Evolutionary conservation across 2,329 filamentous ascomycete species (phyloP).

Genomic region (Hymenoscyphus repandus): DNA sequence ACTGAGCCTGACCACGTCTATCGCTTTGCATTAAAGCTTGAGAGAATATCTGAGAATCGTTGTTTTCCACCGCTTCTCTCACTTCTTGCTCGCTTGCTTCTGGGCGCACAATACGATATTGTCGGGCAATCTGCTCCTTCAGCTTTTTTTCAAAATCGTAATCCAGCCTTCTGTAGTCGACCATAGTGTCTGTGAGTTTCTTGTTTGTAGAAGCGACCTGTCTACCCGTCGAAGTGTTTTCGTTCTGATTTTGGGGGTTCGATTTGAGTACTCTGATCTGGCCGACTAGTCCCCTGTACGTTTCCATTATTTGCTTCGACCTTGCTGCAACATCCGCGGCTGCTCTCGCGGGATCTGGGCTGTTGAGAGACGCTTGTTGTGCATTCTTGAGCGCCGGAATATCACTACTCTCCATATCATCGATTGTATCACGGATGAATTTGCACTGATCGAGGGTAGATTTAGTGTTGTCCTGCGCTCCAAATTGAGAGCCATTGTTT

Average conservation of each 20-base stretch:
- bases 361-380: slow-evolving; percentile 60
- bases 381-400: slow-evolving; percentile 67
- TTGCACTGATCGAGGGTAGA: slow-evolving; percentile 80
- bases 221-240: slow-evolving; percentile 75
- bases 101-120: slow-evolving; percentile 84
- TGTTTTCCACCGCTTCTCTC: slow-evolving; percentile 68
- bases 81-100: slow-evolving; percentile 77
- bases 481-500: slow-evolving; percentile 41
- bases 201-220: slow-evolving; percentile 57
- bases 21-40: slow-evolving; percentile 79
- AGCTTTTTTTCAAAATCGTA: slow-evolving; percentile 73
- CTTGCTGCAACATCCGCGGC: slow-evolving; percentile 68
- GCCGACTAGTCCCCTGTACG: slow-evolving; percentile 73
- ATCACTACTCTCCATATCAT: slow-evolving; percentile 61
- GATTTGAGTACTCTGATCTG: slow-evolving; percentile 80
- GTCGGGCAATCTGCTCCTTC: slow-evolving; percentile 77
- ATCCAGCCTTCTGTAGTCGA: slow-evolving; percentile 76
- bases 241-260: slow-evolving; percentile 59
- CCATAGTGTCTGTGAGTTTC: slow-evolving; percentile 73
- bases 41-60: slow-evolving; percentile 73
- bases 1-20: slow-evolving; percentile 74
- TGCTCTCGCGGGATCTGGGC: slow-evolving; percentile 64
- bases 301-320: slow-evolving; percentile 73
- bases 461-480: slow-evolving; percentile 56
- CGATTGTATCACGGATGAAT: slow-evolving; percentile 72